Conservation (phyloP, 495 filamentous ascomycete species). For the Aspergillus taichungensis region DNA sequence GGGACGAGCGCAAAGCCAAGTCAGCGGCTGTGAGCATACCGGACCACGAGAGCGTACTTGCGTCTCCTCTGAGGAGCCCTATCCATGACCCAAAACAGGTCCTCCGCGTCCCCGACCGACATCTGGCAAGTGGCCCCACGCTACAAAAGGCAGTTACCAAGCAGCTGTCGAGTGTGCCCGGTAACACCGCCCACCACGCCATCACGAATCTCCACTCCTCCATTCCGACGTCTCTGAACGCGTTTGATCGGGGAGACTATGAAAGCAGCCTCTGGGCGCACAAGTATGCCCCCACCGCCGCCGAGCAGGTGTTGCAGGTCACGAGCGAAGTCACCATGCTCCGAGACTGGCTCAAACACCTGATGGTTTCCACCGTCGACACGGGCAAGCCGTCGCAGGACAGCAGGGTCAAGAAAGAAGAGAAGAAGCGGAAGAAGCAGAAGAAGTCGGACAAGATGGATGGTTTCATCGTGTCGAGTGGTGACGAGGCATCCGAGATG, state of each 20-base stretch:
- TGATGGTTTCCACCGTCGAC: constrained; percentile 67
- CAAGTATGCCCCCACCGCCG: constrained; percentile 72
- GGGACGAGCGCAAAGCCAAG: constrained; percentile 27
- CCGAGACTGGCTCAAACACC: constrained; percentile 72
- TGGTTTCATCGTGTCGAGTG: constrained; percentile 78
- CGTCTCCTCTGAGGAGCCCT: background rate
- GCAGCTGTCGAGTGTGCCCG: constrained; percentile 21
- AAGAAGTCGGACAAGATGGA: constrained; percentile 66
- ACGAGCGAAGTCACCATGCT: constrained; percentile 64
- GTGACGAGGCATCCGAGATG: constrained; percentile 71
- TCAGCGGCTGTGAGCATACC: constrained; percentile 19
- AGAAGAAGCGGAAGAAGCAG: constrained; percentile 33
- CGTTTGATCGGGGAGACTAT: constrained; percentile 72
- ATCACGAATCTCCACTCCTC: constrained; percentile 51
- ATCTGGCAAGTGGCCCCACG: constrained; percentile 25
- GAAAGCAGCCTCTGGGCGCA: constrained; percentile 69
- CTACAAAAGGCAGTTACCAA: constrained; percentile 24
- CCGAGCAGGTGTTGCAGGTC: constrained; percentile 66
- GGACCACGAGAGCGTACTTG: constrained; percentile 28
- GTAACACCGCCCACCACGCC: constrained; percentile 40
- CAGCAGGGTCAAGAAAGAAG: constrained; percentile 34
- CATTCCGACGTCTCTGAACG: constrained; percentile 53
- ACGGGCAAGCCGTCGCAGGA: constrained; percentile 41
- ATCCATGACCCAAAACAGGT: background rate
- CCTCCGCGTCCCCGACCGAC: constrained; percentile 28